These are phyloP conservation scores for Chlorella ohadii DNA, from an alignment of 139 green algal species.

Conservation along the genomic window DNA sequence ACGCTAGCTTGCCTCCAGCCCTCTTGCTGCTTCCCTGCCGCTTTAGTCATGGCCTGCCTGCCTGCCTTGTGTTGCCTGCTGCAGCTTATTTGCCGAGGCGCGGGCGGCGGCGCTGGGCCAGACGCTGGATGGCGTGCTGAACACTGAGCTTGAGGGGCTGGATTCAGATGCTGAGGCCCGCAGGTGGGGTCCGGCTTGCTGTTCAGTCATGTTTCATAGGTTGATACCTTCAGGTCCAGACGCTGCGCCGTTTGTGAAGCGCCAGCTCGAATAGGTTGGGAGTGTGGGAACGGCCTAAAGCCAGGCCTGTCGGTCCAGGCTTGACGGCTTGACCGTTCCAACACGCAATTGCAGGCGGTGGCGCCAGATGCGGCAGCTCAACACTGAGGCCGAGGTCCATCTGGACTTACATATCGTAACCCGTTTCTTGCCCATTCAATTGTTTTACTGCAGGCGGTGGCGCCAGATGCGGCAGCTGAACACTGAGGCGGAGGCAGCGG, in stretches of 20 bases:
- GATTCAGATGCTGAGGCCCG: conserved; percentile 21
- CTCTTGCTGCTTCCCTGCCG: neutral
- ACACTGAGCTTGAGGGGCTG: conserved; percentile 26
- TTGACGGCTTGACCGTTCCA: too few species aligned
- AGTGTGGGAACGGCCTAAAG: too few species aligned
- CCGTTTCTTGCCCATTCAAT: too few species aligned
- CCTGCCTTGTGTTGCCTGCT: too few species aligned
- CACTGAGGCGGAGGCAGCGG: neutral
- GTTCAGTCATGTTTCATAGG: too few species aligned
- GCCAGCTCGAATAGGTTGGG: too few species aligned
- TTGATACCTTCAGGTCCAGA: too few species aligned
- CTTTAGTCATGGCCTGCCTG: too few species aligned
- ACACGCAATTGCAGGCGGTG: conserved; percentile 32
- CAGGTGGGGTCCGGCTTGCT: neutral
- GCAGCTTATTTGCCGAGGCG: conserved; percentile 41
- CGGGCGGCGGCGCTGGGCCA: conserved; percentile 41
- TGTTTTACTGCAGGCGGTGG: conserved; percentile 24
- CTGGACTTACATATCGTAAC: too few species aligned
- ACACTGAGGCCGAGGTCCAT: conserved; percentile 15
- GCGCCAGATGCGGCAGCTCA: conserved; percentile 31
- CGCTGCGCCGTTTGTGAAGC: too few species aligned
- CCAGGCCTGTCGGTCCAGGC: too few species aligned
- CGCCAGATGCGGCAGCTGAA: conserved; percentile 35
- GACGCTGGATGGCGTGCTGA: conserved; percentile 36
- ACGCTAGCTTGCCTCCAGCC: too few species aligned